Evolutionary conservation across 2,329 filamentous ascomycete species (phyloP), one percentile per base, ranked within the genome.

Genomic region (Cyphellophora attinorum): DNA sequence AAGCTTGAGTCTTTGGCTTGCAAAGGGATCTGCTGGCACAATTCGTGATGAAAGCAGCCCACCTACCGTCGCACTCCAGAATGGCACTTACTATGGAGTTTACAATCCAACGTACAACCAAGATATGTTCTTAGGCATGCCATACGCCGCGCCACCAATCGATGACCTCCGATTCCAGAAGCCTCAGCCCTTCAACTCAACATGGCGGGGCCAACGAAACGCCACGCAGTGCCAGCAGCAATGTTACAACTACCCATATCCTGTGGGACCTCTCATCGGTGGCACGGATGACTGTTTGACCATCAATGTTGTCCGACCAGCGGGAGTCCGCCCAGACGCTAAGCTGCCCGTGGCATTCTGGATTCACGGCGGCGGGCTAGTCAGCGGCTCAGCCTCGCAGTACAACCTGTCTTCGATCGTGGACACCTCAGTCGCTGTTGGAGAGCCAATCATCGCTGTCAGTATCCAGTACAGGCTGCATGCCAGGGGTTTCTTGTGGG

Each of bases 131-230:
- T n/a, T 25, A 8, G 21, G 21, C 21, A n/a, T 25, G 8, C 21
- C 21, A 8, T 25, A 25, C 49, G 74, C 73, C 3, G 65, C 70
- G 40, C 63, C 71, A 18, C 72, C 71, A 1, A 53, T 65, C 15
- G 38, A 29, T 16, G 33, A 37, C 19, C 19, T 40, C 12, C 28
- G 38, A 6, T 37, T 37, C 18, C 21, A 14, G 11, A 5, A 11
- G 4, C 33, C 37, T 4, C 19, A 37, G 27, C 27, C 28, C 8
- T 27, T 34, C n/a, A 12, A 30, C 11, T 11, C 11, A 16, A 30
- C 11, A 12, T 51, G 44, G 48, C 35, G 31, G 10, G 29, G 27
- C 3, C 29, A 38, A 3, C 41, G 41, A 14, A 33, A 50, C 18
- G 51, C 52, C 8, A 50, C 47, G 3, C 35, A 36, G 4, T 51